phyloP scores from a whole-genome alignment of 352 stramenopile species.

The Globisporangium polare region DNA sequence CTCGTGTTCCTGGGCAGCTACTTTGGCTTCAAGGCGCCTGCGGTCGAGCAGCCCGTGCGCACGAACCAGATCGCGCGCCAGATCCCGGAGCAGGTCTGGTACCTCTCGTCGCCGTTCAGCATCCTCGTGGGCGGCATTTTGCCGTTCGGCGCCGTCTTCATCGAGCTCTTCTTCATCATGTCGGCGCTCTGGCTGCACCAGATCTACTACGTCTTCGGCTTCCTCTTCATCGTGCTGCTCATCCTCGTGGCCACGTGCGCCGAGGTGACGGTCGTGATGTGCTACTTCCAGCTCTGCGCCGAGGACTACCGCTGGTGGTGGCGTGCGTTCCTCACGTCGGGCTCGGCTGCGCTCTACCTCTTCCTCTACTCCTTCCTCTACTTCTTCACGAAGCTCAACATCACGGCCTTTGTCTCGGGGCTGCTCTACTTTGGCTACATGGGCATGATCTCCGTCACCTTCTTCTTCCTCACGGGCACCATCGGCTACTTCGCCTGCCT shows the following conservation, averaged over 20 bases:
- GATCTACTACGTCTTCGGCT: slow-evolving; percentile 99
- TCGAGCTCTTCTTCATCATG: slow-evolving; percentile 99
- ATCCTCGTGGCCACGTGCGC: slow-evolving; percentile 98
- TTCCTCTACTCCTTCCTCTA: slow-evolving; percentile 99
- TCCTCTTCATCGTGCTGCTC: slow-evolving; percentile 97
- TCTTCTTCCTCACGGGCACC: slow-evolving; percentile 97
- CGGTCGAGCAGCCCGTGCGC: slow-evolving; percentile 85
- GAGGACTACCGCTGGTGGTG: slow-evolving; percentile 99
- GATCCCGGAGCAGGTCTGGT: slow-evolving; percentile 95
- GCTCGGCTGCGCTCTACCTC: slow-evolving; percentile 95
- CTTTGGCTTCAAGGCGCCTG: slow-evolving; percentile 92
- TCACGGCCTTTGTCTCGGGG: slow-evolving; percentile 90
- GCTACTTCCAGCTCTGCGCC: slow-evolving; percentile 99
- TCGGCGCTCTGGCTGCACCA: slow-evolving; percentile 98
- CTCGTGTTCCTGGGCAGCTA: slow-evolving; percentile 98
- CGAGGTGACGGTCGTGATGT: slow-evolving; percentile 99
- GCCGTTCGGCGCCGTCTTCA: slow-evolving; percentile 99
- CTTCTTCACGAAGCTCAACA: slow-evolving; percentile 97
- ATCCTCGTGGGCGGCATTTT: slow-evolving; percentile 97
- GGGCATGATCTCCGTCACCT: slow-evolving; percentile 95
- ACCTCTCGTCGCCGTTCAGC: slow-evolving; percentile 92
- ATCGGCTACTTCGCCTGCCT: slow-evolving; percentile 97
- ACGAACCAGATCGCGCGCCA: slow-evolving; percentile 91
- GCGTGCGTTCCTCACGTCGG: slow-evolving; percentile 95
- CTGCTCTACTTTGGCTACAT: slow-evolving; percentile 99